These are phyloP conservation scores for Xylaria venustula DNA, from an alignment of 495 filamentous ascomycete genomes.

Conservation along the genomic window DNA sequence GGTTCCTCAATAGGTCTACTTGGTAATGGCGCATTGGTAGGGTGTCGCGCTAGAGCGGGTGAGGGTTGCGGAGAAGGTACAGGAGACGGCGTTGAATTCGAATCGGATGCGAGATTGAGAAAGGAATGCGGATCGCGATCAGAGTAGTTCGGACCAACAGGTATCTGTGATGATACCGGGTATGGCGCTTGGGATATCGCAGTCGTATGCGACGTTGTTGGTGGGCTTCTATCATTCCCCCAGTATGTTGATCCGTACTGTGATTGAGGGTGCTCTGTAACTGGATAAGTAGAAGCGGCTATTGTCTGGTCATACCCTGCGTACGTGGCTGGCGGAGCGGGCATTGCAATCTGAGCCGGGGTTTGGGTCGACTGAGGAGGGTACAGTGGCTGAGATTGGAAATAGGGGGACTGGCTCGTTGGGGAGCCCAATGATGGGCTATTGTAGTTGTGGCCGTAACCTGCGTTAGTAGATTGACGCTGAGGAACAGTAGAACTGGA, in stretches of 20 bases:
- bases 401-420: constrained; percentile 36
- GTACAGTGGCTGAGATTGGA: constrained; percentile 29
- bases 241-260: constrained; percentile 19
- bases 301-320: constrained; percentile 34
- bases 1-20: constrained; percentile 48
- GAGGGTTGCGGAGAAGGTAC: constrained; percentile 37
- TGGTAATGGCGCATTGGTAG: constrained; percentile 55
- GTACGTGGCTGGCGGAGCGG: constrained; percentile 27
- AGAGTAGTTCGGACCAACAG: constrained; percentile 44
- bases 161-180: constrained; percentile 46
- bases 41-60: constrained; percentile 46
- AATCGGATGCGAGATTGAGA: constrained; percentile 37
- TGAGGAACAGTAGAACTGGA: constrained; percentile 40
- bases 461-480: constrained; percentile 42
- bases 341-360: constrained; percentile 21
- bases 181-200: constrained; percentile 43
- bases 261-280: constrained; percentile 19
- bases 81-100: constrained; percentile 43
- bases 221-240: constrained; percentile 21
- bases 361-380: constrained; percentile 30
- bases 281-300: constrained; percentile 29
- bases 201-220: constrained; percentile 31
- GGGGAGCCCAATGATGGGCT: constrained; percentile 38
- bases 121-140: constrained; percentile 42
- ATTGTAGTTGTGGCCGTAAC: constrained; percentile 38